Percentiles rank a stretch among this genome's conserved stretches.
Conservation (phyloP, 768 basidiomycete species). For the Cytidiella melzeri region DNA sequence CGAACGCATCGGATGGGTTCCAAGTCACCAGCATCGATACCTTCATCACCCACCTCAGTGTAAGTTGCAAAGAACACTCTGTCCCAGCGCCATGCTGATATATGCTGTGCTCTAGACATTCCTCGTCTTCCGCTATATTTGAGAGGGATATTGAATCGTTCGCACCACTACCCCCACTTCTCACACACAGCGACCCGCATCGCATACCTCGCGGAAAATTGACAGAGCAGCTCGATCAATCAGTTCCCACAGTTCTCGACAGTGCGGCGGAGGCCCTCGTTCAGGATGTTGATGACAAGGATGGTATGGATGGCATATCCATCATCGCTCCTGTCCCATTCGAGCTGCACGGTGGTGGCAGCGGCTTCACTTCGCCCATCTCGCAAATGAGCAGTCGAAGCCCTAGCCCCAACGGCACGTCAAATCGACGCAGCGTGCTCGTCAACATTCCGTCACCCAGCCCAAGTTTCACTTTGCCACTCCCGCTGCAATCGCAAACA, state of each 20-base stretch:
- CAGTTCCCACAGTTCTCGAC: constrained; percentile 83
- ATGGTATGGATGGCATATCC: constrained; percentile 51
- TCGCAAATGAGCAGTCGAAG: constrained; percentile 58
- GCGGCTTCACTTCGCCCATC: constrained; percentile 63
- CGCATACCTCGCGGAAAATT: constrained; percentile 65
- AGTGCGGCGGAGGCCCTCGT: constrained; percentile 72
- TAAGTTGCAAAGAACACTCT: constrained; percentile 29
- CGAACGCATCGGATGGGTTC: constrained; percentile 47
- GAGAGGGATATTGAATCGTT: constrained; percentile 84
- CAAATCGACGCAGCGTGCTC: constrained; percentile 32
- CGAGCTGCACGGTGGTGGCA: constrained; percentile 29
- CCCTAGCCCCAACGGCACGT: constrained; percentile 50
- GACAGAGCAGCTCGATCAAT: constrained; percentile 69
- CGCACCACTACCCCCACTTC: constrained; percentile 34
- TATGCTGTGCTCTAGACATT: constrained; percentile 36
- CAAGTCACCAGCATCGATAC: constrained; percentile 67
- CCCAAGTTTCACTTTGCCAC: constrained; percentile 21
- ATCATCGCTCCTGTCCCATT: constrained; percentile 51
- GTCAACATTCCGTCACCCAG: constrained; percentile 40
- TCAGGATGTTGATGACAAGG: constrained; percentile 25
- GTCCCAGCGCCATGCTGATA: constrained; percentile 9
- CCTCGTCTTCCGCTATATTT: constrained; percentile 85
- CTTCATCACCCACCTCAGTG: constrained; percentile 76
- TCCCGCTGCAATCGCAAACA: constrained; percentile 12
- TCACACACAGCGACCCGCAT: constrained; percentile 54